Evolutionary conservation across 1,284 basidiomycete genomes (phyloP), one percentile per base, ranked within the genome.

Genomic region (Ustanciosporium gigantosporum): DNA sequence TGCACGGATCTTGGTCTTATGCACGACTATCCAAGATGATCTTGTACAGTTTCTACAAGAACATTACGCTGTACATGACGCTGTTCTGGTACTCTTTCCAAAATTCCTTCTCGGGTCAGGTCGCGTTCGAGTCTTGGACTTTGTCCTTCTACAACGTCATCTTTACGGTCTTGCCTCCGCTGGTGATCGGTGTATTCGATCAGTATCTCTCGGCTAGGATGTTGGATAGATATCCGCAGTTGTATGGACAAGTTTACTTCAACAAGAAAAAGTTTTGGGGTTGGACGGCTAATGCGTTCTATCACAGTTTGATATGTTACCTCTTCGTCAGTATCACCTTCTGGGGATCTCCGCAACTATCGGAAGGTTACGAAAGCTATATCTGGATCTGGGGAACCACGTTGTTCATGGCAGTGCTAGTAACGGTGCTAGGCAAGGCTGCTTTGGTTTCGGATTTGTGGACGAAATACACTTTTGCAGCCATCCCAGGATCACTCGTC

Each of bases 331-430:
- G 92, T 38, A 84, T 92, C 48, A 82, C 94, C 31, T 97, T 95
- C 80, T 91, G 90, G 87, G 89, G 88, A 25, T 90, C 92, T 5
- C 53, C 60, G 19, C 55, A 68, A 70, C 85, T 89, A 46, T 78
- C 83, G 1, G 83, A 86, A 47, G 95, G 95, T 1, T 83, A 86
- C 62, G 88, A 91, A 76, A 85, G 87, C 11, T 93, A 93, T 6
- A 88, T 91, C 79, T 99, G 95, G 95, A 89, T 94, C 70, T 98
- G 94, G 94, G 95, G 95, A 41, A 96, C 91, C 3, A 89, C 89
- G 16, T 81, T 98, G 15, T 98, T 97, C 78, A 85, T 98, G 37
- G 86, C 89, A 2, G 90, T 96, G 5, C 83, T 98, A 25, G 82
- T 96, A 46, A 98, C 94, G 0, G 94, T 98, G 7, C 84, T 99